phyloP scores from a whole-genome alignment of 805 yeast genomes.

The Hanseniaspora meyeri region DNA sequence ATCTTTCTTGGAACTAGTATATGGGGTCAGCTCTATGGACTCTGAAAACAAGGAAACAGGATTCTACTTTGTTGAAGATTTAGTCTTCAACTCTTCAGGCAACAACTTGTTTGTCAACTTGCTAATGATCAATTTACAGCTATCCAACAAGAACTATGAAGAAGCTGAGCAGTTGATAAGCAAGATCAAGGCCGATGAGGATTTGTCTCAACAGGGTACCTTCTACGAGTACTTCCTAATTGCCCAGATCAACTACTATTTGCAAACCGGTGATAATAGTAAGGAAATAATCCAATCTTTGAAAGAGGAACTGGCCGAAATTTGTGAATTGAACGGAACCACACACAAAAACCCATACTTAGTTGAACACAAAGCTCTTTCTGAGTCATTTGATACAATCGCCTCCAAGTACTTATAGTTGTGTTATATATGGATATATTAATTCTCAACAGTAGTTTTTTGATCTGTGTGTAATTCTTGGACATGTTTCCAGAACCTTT shows the following conservation, averaged over 20 bases:
- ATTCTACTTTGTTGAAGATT: constrained; percentile 68
- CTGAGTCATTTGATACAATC: constrained; percentile 52
- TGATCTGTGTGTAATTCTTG: no score
- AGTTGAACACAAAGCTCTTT: constrained; percentile 49
- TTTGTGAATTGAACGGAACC: constrained; percentile 29
- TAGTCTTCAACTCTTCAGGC: constrained; percentile 23
- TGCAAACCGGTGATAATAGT: constrained; percentile 36
- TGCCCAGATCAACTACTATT: constrained; percentile 51
- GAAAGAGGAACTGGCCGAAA: constrained; percentile 20
- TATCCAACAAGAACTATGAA: constrained; percentile 67
- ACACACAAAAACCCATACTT: constrained; percentile 38
- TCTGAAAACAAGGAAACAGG: constrained; percentile 32
- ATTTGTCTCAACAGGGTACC: constrained; percentile 29
- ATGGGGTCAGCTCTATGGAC: constrained; percentile 33
- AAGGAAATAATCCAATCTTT: constrained; percentile 29
- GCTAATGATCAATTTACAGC: constrained; percentile 55
- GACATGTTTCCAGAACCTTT: constrained; percentile 2
- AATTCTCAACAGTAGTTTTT: no score
- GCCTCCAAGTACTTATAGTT: constrained; percentile 42
- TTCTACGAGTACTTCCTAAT: constrained; percentile 44
- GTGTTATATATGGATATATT: background rate
- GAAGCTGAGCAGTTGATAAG: constrained; percentile 63
- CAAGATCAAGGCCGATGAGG: constrained; percentile 35
- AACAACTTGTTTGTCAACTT: constrained; percentile 40
- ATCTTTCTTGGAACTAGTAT: constrained; percentile 71